A percentile compares a stretch with the other conserved stretches of the same genome.
phyloP scores from a whole-genome alignment of 352 stramenopile genomes.

The Achlya hypogyna region DNA sequence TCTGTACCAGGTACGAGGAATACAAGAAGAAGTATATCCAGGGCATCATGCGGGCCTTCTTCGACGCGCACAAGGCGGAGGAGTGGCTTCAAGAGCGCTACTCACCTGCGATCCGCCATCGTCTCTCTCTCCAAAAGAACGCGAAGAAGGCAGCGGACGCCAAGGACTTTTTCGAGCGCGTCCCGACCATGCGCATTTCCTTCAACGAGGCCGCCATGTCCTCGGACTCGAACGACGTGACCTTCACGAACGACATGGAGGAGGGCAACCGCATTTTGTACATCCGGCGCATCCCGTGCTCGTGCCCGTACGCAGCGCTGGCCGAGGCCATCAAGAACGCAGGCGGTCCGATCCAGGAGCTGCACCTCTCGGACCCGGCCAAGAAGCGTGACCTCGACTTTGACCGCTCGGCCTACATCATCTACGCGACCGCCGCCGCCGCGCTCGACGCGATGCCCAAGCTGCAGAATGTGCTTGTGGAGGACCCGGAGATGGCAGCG shows the following conservation, averaged over 20 bases:
- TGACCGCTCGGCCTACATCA: conserved; percentile 75
- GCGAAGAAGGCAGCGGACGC: conserved; percentile 60
- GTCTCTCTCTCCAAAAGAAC: conserved; percentile 52
- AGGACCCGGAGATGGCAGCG: conserved; percentile 62
- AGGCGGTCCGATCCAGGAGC: conserved; percentile 57
- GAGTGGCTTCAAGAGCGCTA: conserved; percentile 84
- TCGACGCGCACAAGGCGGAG: conserved; percentile 73
- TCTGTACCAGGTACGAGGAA: conserved; percentile 45
- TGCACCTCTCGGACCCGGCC: conserved; percentile 72
- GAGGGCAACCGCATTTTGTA: conserved; percentile 69
- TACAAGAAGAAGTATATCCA: conserved; percentile 85
- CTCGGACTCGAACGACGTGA: conserved; percentile 12
- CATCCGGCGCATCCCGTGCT: conserved; percentile 69
- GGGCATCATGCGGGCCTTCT: conserved; percentile 69
- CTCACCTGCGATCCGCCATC: conserved; percentile 60
- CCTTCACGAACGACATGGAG: conserved; percentile 73
- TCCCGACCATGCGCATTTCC: conserved; percentile 45
- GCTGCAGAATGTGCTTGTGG: conserved; percentile 80
- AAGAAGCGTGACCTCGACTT: conserved; percentile 85
- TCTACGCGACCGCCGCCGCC: conserved; percentile 63
- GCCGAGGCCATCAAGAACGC: conserved; percentile 78
- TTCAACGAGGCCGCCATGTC: conserved; percentile 48
- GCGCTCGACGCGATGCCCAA: conserved; percentile 66
- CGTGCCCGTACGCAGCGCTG: conserved; percentile 53
- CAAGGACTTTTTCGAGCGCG: conserved; percentile 61